A percentile compares a stretch with the other conserved stretches of the same genome.
These are phyloP conservation scores for Ramalina intermedia DNA, from an alignment of 495 filamentous ascomycete species.

Conservation along the genomic window DNA sequence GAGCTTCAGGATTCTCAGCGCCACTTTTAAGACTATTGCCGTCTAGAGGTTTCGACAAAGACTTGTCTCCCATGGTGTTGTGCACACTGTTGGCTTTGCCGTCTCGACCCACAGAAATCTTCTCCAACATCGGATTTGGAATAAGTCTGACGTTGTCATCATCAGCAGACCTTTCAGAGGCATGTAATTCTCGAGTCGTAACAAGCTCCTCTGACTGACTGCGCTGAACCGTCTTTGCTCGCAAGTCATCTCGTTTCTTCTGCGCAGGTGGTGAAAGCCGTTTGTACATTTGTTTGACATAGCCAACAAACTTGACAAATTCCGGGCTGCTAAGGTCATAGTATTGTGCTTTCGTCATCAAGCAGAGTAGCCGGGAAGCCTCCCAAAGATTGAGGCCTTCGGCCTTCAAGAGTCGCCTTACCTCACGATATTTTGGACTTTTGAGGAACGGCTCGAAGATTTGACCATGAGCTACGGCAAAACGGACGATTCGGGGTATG, in stretches of 20 bases:
- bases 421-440: not conserved
- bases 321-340: not conserved
- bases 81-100: not conserved
- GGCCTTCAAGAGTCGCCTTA: not conserved
- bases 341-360: not conserved
- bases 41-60: not conserved
- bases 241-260: no score
- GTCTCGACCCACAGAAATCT: not conserved
- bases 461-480: no score
- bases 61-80: not conserved
- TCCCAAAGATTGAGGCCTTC: not conserved
- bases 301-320: not conserved
- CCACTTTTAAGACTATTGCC: not conserved
- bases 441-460: not conserved
- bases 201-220: no score
- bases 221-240: no score
- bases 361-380: not conserved
- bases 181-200: no score
- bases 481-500: no score
- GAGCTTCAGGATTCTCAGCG: not conserved
- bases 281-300: not conserved
- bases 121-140: no score
- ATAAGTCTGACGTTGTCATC: no score
- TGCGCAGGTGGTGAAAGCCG: no score
- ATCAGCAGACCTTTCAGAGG: no score